Conservation (phyloP, 2,329 filamentous ascomycete genomes). For the Parafenestella ontariensis region DNA sequence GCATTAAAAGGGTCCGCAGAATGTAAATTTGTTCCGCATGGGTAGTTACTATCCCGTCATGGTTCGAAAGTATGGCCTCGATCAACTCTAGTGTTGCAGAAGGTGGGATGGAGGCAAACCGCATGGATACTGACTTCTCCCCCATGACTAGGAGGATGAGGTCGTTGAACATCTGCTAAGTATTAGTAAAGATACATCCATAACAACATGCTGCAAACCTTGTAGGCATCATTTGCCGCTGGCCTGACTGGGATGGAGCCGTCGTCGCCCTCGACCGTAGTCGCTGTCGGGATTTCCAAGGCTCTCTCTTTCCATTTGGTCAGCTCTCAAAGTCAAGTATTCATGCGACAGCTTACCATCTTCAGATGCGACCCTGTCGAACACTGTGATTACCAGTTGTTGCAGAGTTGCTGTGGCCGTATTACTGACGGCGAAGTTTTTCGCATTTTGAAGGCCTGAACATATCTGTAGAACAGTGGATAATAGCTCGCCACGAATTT, state of each 20-base stretch:
- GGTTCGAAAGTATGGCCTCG: conserved; percentile 86
- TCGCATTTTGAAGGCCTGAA: conserved; percentile 87
- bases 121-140: conserved; percentile 81
- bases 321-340: conserved; percentile 9
- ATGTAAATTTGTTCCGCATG: conserved; percentile 84
- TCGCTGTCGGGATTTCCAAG: conserved; percentile 64
- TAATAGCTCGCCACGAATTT: conserved; percentile 81
- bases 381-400: conserved; percentile 89
- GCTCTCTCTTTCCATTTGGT: conserved; percentile 36
- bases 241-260: conserved; percentile 71
- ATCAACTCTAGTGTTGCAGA: conserved; percentile 90
- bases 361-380: conserved; percentile 86
- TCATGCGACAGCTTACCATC: conserved; percentile 64
- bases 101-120: conserved; percentile 77
- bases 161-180: conserved; percentile 79
- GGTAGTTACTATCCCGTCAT: conserved; percentile 77
- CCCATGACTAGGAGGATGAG: conserved; percentile 87
- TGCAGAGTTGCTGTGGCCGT: conserved; percentile 96
- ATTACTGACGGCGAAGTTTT: conserved; percentile 92
- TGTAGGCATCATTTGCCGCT: conserved; percentile 85
- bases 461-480: conserved; percentile 88
- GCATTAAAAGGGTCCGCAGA: conserved; percentile 79
- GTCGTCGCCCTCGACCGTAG: conserved; percentile 71
- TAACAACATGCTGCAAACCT: conserved; percentile 53
- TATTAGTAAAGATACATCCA: conserved; percentile 5